These are phyloP conservation scores for Exophiala calicioides DNA, from an alignment of 2,329 filamentous ascomycete species.

Conservation along the genomic window DNA sequence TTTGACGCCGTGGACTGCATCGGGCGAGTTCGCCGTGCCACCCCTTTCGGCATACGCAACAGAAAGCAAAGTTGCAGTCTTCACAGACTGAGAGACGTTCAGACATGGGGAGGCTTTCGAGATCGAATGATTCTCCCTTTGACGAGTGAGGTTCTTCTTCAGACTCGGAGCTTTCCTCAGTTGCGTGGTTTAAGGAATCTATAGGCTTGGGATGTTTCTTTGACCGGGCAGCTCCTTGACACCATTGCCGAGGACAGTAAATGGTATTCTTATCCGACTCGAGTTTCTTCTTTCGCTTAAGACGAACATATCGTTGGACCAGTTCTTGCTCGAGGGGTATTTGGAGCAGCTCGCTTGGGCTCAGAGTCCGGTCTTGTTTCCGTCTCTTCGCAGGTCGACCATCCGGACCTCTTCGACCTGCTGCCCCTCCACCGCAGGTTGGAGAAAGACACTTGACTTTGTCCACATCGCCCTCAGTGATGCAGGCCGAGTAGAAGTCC, in stretches of 20 bases:
- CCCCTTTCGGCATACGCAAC: slow-evolving; percentile 69
- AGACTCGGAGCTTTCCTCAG: slow-evolving; percentile 38
- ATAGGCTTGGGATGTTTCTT: slow-evolving; percentile 70
- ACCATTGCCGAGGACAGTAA: slow-evolving; percentile 91
- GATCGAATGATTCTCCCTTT: slow-evolving; percentile 36
- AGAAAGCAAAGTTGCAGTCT: slow-evolving; percentile 88
- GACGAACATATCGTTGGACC: slow-evolving; percentile 80
- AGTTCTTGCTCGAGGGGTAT: slow-evolving; percentile 70
- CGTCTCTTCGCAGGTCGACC: slow-evolving; percentile 42
- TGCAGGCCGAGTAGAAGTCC: slow-evolving; percentile 86
- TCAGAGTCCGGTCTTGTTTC: slow-evolving; percentile 69
- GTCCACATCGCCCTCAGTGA: slow-evolving; percentile 78
- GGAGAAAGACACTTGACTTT: slow-evolving; percentile 79
- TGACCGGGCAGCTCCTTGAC: slow-evolving; percentile 80
- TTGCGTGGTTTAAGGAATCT: slow-evolving; percentile 59
- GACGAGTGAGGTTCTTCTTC: slow-evolving; percentile 52
- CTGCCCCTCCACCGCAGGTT: slow-evolving; percentile 65
- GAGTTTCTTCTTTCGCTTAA: slow-evolving; percentile 90
- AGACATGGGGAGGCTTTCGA: slow-evolving; percentile 49
- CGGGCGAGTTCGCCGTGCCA: slow-evolving; percentile 90
- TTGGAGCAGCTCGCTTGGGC: slow-evolving; percentile 78
- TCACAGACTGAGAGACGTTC: slow-evolving; percentile 82
- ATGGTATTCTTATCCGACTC: slow-evolving; percentile 90
- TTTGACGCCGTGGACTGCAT: slow-evolving; percentile 63
- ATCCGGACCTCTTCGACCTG: slow-evolving; percentile 34